These are phyloP conservation scores for Mitragyna speciosa DNA, from an alignment of 257 asterid genomes.

Conservation along the genomic window DNA sequence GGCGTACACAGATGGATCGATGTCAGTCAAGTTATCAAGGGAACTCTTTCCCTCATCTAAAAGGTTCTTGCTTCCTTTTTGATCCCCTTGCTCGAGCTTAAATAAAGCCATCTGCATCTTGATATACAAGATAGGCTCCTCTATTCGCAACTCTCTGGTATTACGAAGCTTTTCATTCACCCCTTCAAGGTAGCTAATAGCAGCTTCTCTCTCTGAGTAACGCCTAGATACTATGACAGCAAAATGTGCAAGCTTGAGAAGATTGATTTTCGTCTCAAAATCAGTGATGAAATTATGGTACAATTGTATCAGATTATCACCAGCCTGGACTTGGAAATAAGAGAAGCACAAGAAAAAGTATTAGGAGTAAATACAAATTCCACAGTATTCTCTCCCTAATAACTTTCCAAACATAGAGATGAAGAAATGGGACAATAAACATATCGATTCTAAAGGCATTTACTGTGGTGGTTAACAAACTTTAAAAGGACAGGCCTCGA, in stretches of 20 bases:
- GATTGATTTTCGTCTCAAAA: constrained; percentile 96
- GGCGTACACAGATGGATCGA: constrained; percentile 96
- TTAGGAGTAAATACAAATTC: constrained; percentile 3
- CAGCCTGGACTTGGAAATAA: constrained; percentile 56
- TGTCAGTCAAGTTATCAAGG: constrained; percentile 94
- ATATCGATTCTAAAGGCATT: not conserved
- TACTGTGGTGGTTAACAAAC: not conserved
- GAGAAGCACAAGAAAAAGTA: constrained; percentile 11
- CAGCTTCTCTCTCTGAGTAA: constrained; percentile 84
- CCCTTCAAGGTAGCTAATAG: constrained; percentile 76
- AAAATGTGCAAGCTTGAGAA: constrained; percentile 96
- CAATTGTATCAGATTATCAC: constrained; percentile 86
- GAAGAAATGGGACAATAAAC: not conserved
- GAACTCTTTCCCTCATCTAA: constrained; percentile 89
- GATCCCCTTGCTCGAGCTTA: constrained; percentile 86
- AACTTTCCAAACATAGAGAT: not conserved
- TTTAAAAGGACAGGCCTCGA: not conserved
- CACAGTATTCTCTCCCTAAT: too few species aligned
- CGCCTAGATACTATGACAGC: constrained; percentile 84
- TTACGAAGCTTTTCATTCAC: constrained; percentile 83
- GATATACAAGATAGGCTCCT: constrained; percentile 84
- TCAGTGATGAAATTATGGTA: constrained; percentile 90
- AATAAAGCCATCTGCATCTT: constrained; percentile 81
- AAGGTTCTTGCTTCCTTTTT: constrained; percentile 83
- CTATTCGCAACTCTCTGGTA: constrained; percentile 75